These are phyloP conservation scores for Penicillium sclerotiorum DNA, from an alignment of 2,329 filamentous ascomycete genomes.

Conservation along the genomic window DNA sequence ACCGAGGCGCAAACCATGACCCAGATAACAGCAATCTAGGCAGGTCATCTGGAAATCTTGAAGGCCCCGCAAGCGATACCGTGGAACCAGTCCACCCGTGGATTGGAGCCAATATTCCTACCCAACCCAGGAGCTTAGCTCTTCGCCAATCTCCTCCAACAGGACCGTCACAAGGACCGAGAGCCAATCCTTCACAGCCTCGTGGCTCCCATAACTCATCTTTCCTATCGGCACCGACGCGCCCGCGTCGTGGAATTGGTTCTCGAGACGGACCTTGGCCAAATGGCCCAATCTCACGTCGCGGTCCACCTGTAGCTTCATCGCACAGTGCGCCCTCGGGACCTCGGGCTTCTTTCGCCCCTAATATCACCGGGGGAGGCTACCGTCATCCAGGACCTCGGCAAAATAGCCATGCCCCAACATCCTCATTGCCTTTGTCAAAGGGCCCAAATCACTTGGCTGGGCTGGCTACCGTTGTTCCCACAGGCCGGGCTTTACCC, in stretches of 20 bases:
- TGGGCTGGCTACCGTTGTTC: conserved; percentile 42
- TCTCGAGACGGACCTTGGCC: conserved; percentile 39
- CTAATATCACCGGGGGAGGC: conserved; percentile 30
- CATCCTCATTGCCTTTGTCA: conserved; percentile 37
- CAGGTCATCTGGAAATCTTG: neutral
- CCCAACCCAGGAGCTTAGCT: conserved; percentile 34
- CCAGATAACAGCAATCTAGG: neutral
- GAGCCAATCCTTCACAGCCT: conserved; percentile 37
- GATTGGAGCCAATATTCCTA: conserved; percentile 29
- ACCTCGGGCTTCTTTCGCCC: conserved; percentile 37
- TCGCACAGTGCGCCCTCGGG: conserved; percentile 40
- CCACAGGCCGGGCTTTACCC: conserved; percentile 46
- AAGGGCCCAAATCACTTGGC: conserved; percentile 44
- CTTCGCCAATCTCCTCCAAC: conserved; percentile 35
- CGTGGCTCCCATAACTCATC: conserved; percentile 42
- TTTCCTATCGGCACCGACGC: conserved; percentile 50
- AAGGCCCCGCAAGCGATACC: conserved; percentile 2
- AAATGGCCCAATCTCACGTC: conserved; percentile 35
- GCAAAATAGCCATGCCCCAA: conserved; percentile 37
- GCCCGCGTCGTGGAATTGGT: conserved; percentile 45
- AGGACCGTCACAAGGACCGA: conserved; percentile 42
- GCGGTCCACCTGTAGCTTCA: conserved; percentile 31
- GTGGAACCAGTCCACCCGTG: conserved; percentile 25
- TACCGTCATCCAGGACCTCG: conserved; percentile 41
- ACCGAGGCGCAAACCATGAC: conserved; percentile 10